phyloP scores from a whole-genome alignment of 2,329 filamentous ascomycete species.

The Colletotrichum karsti region DNA sequence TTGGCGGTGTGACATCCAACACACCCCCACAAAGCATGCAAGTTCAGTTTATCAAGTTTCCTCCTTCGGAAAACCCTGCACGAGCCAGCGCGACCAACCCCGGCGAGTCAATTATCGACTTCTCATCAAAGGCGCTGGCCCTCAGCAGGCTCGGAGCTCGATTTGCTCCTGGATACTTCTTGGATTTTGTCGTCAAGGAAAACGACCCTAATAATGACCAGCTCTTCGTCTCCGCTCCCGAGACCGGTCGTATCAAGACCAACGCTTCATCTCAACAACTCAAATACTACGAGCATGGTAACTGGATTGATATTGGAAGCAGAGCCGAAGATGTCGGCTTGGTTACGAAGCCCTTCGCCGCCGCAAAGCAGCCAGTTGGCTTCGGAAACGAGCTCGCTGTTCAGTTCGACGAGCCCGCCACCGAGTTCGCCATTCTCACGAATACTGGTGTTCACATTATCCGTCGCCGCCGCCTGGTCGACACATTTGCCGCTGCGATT shows the following conservation, averaged over 20 bases:
- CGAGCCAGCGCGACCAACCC: conserved; percentile 35
- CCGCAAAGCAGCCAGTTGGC: conserved; percentile 73
- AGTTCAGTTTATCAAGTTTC: conserved; percentile 95
- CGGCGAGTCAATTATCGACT: conserved; percentile 52
- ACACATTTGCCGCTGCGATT: conserved; percentile 88
- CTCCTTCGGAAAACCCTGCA: conserved; percentile 63
- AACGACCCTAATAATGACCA: conserved; percentile 66
- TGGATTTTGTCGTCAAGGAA: conserved; percentile 80
- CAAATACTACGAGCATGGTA: conserved; percentile 80
- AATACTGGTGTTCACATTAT: conserved; percentile 91
- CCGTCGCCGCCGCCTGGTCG: conserved; percentile 83
- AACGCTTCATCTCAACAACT: conserved; percentile 61
- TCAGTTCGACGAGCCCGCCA: conserved; percentile 86
- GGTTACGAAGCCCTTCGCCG: conserved; percentile 77
- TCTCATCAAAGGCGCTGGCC: conserved; percentile 57
- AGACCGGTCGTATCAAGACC: conserved; percentile 83
- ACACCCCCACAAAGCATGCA: conserved; percentile 96
- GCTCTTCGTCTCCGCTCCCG: conserved; percentile 87
- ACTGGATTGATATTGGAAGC: conserved; percentile 79
- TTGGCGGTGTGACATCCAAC: conserved; percentile 65
- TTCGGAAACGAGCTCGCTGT: conserved; percentile 96
- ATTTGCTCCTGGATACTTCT: conserved; percentile 90
- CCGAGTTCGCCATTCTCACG: conserved; percentile 90
- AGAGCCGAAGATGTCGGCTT: conserved; percentile 82
- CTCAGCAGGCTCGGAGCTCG: conserved; percentile 62